These are phyloP conservation scores for Phytophthora pistaciae DNA, from an alignment of 352 stramenopile species.

Conservation along the genomic window DNA sequence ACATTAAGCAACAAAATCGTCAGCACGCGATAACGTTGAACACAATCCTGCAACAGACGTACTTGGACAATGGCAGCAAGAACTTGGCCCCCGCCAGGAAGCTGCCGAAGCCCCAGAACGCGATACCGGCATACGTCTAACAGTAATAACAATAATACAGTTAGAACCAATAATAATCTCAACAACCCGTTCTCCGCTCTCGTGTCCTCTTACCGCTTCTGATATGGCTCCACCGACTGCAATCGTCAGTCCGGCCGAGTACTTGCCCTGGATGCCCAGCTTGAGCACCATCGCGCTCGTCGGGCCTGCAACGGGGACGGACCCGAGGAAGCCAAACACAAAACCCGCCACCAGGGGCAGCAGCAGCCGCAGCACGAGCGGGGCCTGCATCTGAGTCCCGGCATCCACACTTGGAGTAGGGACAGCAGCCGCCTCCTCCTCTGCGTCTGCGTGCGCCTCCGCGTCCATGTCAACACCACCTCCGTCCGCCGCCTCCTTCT, in stretches of 20 bases:
- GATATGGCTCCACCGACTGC: slow-evolving; percentile 85
- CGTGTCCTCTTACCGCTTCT: slow-evolving; percentile 63
- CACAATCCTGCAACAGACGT: slow-evolving; percentile 23
- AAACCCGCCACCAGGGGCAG: slow-evolving; percentile 83
- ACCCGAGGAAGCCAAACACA: slow-evolving; percentile 88
- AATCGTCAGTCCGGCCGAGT: slow-evolving; percentile 80
- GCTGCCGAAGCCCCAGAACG: slow-evolving; percentile 92
- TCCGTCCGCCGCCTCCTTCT: slow-evolving; percentile 15
- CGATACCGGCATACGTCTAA: slow-evolving; percentile 88
- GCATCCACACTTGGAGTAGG: not conserved
- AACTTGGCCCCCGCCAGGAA: slow-evolving; percentile 88
- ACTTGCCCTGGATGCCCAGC: slow-evolving; percentile 89
- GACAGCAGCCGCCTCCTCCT: not conserved
- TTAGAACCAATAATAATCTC: not conserved
- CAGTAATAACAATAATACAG: not conserved
- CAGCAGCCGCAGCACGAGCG: slow-evolving; percentile 68
- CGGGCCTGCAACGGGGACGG: slow-evolving; percentile 82
- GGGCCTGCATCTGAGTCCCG: slow-evolving; percentile 18
- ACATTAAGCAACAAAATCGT: not conserved
- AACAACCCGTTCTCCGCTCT: not conserved
- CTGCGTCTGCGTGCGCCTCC: not conserved
- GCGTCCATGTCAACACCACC: slow-evolving; percentile 22
- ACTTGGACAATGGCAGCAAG: slow-evolving; percentile 88
- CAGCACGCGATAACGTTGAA: slow-evolving; percentile 7
- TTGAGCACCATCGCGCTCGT: slow-evolving; percentile 91